Base-by-base conservation (phyloP, 2,329 filamentous ascomycete genomes). In the Gaeumannomyces sp. region DNA sequence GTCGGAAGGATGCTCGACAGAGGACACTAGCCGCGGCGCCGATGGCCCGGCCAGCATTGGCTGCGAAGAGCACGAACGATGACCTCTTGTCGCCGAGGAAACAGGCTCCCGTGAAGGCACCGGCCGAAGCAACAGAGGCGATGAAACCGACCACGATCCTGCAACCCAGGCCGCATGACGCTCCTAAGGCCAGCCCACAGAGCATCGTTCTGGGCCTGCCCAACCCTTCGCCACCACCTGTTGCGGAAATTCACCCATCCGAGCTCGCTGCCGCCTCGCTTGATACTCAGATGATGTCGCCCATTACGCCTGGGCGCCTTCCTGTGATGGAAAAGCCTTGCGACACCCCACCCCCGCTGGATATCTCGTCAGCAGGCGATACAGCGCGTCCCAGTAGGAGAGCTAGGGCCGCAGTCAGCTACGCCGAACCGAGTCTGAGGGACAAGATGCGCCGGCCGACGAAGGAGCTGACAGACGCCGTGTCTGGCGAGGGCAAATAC, bases 381-480 rank as follows among this genome's bases (percentile, higher is more conserved):
- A 83, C 83, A 33, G 81, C 84, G 33, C 83, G 91, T 59, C 84
- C 85, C 28, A 89, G 87, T 69, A 81, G 91, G 69, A 84, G 91
- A 68, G 85, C 86, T 61, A 82, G 89, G 70, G 78, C 85, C 14
- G 82, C 87, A 62, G 84, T 95, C 67, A 94, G 90, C 78, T 95
- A 95, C 74, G 89, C 90, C 14, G 90, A 94, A 74, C 91, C 91
- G 1, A 94, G 90, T 71, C 79, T 95, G 58, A 84, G 89, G 67
- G 89, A 89, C 72, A 95, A 95, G 77, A 93, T 95, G 91, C 85
- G 91, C 66, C 84, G 91, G 66, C 90, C 91, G 28, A 90, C 89
- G 1, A 91, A 91, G 72, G 86, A 91, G 68, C 76, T 93, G 13
- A 85, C 89, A 50, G 90, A 93, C 73, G 91, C 90, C 1, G 90